Base-by-base conservation (phyloP, 2,329 filamentous ascomycete species). In the Aspergillus hortae region DNA sequence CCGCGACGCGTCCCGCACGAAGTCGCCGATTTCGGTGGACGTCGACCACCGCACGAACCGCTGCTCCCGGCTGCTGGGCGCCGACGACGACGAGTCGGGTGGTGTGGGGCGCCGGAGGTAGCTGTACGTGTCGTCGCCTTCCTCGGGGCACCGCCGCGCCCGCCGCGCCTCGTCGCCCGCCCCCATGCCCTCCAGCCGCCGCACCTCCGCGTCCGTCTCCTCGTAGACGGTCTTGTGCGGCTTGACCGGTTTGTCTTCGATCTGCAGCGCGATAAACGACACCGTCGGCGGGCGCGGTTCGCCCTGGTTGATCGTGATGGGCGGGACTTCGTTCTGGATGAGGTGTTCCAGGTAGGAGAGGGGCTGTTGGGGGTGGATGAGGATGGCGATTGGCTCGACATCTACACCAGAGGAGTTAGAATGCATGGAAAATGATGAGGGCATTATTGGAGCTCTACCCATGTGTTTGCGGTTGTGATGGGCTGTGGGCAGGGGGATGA, bases 21-120 rank as follows among this genome's bases (percentile, higher is more conserved):
- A 96, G 72, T 96, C 92, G 9, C 92, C 92, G 30, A 96, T 88
- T 67, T 96, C 92, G 1, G 92, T 96, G 27, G 86, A 89, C 40
- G 85, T 84, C 42, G 87, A 91, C 92, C 92, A 96, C 27, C 90
- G 85, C 2, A 96, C 89, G 75, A 92, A 94, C 49, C 83, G 81
- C 19, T 67, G 58, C 14, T 63, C 56, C 27, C 57, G 35, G 14
- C 55, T 56, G 6, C 53, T 45, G 19, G 23, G 23, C 6, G 5
- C 6, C 23, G 23, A 23, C 23, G 23, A 23, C 5, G 23, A 23
- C 6, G 23, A 23, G 2, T 57, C 49, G 4, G 58, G 58, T 17
- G 55, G 53, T 48, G 59, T 53, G 1, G 55, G 54, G 19, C 55
- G 85, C 2, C 88, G 88, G 1, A 86, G 77, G 0, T 88, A 87